Conservation (phyloP, 441 rosid species). For the Arabidopsis hybrid region DNA sequence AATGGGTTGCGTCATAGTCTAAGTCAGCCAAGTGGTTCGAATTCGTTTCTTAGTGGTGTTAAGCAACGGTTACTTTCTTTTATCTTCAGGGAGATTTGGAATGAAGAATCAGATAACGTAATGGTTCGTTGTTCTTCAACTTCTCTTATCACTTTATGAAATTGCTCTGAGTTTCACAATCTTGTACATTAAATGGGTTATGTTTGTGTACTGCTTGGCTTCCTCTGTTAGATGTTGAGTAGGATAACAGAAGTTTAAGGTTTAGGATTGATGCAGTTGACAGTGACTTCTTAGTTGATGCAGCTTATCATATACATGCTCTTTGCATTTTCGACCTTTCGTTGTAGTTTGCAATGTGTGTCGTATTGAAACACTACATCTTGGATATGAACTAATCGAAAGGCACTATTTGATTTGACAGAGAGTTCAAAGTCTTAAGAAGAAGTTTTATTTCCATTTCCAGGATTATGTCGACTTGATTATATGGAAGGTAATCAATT, state of each 20-base stretch:
- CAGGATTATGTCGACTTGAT: slow-evolving; percentile 94
- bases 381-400: slow-evolving; percentile 27
- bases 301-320: not conserved
- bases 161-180: not conserved
- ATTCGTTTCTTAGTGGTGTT: slow-evolving; percentile 76
- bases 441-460: slow-evolving; percentile 92
- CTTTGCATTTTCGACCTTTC: not conserved
- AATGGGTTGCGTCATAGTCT: slow-evolving; percentile 53
- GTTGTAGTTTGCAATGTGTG: not conserved
- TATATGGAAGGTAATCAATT: slow-evolving; percentile 80
- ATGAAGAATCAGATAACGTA: slow-evolving; percentile 71
- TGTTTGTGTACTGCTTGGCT: not conserved
- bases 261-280: slow-evolving; percentile 14
- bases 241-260: not conserved
- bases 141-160: slow-evolving; percentile 23
- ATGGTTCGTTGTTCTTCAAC: slow-evolving; percentile 58
- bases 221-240: not conserved
- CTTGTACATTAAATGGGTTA: not conserved
- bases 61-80: slow-evolving; percentile 95
- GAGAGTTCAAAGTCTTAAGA: slow-evolving; percentile 87
- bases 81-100: slow-evolving; percentile 84
- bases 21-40: slow-evolving; percentile 55
- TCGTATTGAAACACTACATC: not conserved
- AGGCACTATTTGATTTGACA: slow-evolving; percentile 44
- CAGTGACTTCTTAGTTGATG: not conserved